Base-by-base conservation (phyloP, 208 protist species). In the Crithidia brevicula region DNA sequence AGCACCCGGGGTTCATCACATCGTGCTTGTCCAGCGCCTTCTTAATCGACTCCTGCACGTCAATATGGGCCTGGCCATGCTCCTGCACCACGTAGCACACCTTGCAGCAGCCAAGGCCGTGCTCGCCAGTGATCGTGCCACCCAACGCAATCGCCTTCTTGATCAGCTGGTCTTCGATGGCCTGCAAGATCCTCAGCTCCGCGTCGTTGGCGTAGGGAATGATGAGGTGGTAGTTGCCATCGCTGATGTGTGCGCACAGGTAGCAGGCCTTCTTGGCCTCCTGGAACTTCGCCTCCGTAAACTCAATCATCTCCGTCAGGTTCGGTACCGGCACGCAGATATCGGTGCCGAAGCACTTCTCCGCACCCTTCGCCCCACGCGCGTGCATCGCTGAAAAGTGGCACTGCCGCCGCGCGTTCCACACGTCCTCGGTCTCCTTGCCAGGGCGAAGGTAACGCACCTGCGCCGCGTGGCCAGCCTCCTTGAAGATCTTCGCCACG, bases 191-290 rank as follows among this genome's bases (percentile, higher is more conserved):
- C 68, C 89, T 67, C 25, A 73, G 58, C 57, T 85, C 73, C 62
- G 89, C 74, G 10, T 79, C 72, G 51, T 66, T 56, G 27, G 74
- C 27, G 50, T 89, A 92, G 4, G 93, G 77, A 25, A 96, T 78
- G 51, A 82, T 81, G 34, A 86, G 30, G 60, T 98, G 95, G 54
- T 96, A 98, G 67, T 98, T 98, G 25, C 92, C 93, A 69, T 97
- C 91, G 53, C 83, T 89, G 42, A 95, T 92, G 78, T 98, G 95
- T 23, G 86, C 90, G 51, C 91, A 83, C 3, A 96, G 63, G 33
- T 82, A 71, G 23, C 81, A 79, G 0, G 74, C 30, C 25, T 72
- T 50, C 8, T 65, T 67, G 1, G 52, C 59, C 34, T 81, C 56
- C 10, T 36, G 49, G 28, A 97, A 84, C 42, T 93, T 83, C 27